Conservation (phyloP, 805 yeast genomes). For the Sugiyamaella marilandica region DNA sequence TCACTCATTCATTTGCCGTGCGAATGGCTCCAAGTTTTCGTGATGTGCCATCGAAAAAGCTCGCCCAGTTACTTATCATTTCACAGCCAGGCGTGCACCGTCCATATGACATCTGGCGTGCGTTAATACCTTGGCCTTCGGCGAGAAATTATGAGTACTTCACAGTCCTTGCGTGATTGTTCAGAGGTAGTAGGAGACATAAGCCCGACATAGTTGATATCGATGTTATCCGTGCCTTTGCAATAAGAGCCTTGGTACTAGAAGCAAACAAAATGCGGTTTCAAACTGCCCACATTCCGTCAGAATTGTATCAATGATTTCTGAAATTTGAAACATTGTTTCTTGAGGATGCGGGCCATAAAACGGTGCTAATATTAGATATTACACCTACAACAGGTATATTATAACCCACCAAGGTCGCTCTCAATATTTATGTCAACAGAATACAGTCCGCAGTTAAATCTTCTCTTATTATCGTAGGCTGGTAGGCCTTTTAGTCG, state of each 20-base stretch:
- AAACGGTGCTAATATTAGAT: slow-evolving; percentile 49
- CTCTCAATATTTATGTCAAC: not conserved
- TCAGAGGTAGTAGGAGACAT: slow-evolving; percentile 99
- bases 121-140: slow-evolving; percentile 90
- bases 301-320: slow-evolving; percentile 88
- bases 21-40: slow-evolving; percentile 83
- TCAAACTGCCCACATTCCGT: slow-evolving; percentile 99
- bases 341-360: slow-evolving; percentile 96
- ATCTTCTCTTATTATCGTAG: too few species aligned
- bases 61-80: slow-evolving; percentile 99
- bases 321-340: slow-evolving; percentile 69
- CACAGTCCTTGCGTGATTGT: slow-evolving; percentile 88
- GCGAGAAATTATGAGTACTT: slow-evolving; percentile 94
- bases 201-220: slow-evolving; percentile 94
- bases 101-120: slow-evolving; percentile 99
- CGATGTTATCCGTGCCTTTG: slow-evolving; percentile 94
- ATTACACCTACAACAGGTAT: not conserved
- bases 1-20: slow-evolving; percentile 99
- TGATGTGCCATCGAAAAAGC: slow-evolving; percentile 95
- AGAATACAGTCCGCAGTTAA: too few species aligned
- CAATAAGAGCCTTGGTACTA: slow-evolving; percentile 93
- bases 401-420: not conserved
- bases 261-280: slow-evolving; percentile 90
- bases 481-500: too few species aligned
- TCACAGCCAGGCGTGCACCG: slow-evolving; percentile 94